Evolutionary conservation across 441 rosid species (phyloP).

Genomic region (Bocquillonia castaneifolia): DNA sequence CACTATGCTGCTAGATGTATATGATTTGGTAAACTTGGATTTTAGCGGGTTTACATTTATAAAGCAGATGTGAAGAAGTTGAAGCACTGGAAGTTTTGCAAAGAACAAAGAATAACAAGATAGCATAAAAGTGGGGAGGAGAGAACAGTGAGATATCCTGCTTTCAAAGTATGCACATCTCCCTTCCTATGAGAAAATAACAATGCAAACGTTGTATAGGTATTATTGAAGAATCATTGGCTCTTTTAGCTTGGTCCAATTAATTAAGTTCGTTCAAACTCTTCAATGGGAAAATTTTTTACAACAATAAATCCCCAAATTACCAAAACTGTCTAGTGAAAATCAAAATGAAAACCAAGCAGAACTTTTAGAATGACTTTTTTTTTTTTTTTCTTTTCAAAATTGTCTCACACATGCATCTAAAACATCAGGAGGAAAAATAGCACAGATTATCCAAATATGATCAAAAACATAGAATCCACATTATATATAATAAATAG

Average conservation of each 20-base stretch:
- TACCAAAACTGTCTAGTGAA: neutral
- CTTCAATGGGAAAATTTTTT: neutral
- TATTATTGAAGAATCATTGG: neutral
- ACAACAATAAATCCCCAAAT: neutral
- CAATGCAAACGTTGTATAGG: neutral
- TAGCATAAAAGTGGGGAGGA: neutral
- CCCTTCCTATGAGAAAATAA: neutral
- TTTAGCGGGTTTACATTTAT: neutral
- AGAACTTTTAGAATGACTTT: too few species aligned
- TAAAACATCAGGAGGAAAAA: neutral
- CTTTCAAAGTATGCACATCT: neutral
- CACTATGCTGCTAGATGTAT: neutral
- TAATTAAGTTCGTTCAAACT: too few species aligned
- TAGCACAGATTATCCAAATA: neutral
- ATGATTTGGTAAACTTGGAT: neutral
- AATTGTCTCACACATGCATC: neutral
- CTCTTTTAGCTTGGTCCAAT: neutral
- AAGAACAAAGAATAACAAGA: neutral
- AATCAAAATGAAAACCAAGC: neutral
- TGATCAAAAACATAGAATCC: neutral
- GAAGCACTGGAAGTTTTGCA: neutral
- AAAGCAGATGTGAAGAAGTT: neutral
- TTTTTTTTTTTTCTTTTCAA: too few species aligned
- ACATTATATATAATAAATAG: neutral
- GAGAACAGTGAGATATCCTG: neutral